phyloP scores from a whole-genome alignment of 805 yeast genomes.

The Sungouiozyma ichnusensis region DNA sequence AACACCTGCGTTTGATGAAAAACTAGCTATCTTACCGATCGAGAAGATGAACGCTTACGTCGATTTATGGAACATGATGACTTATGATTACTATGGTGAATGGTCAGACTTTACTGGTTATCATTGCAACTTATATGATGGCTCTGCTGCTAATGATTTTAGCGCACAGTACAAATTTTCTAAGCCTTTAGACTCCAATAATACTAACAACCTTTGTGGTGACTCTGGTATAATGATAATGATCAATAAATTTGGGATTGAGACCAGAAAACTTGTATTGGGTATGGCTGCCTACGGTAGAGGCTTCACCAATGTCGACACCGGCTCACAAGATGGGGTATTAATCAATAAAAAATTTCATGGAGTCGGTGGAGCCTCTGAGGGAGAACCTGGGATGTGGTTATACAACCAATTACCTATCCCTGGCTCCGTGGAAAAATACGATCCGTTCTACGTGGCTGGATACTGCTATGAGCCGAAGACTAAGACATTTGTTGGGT shows the following conservation, averaged over 20 bases:
- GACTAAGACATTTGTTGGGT: slow-evolving; percentile 39
- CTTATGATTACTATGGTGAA: slow-evolving; percentile 76
- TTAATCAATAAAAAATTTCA: slow-evolving; percentile 32
- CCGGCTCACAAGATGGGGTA: background rate
- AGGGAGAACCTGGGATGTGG: slow-evolving; percentile 41
- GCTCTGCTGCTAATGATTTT: slow-evolving; percentile 7
- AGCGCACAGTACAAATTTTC: slow-evolving; percentile 6
- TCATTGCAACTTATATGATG: slow-evolving; percentile 54
- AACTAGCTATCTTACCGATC: slow-evolving; percentile 36
- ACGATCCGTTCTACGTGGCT: slow-evolving; percentile 44
- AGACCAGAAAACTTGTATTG: slow-evolving; percentile 44
- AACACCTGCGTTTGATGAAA: slow-evolving; percentile 53
- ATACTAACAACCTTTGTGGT: slow-evolving; percentile 33
- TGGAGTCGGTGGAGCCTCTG: slow-evolving; percentile 35
- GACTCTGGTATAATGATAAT: slow-evolving; percentile 40
- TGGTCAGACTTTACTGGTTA: slow-evolving; percentile 57
- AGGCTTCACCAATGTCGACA: slow-evolving; percentile 33
- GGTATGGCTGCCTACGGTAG: slow-evolving; percentile 90
- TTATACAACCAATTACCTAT: slow-evolving; percentile 49
- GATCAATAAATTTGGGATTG: slow-evolving; percentile 31
- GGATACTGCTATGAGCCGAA: slow-evolving; percentile 40
- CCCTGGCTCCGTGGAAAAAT: slow-evolving; percentile 34
- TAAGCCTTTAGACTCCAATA: slow-evolving; percentile 15
- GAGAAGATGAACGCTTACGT: slow-evolving; percentile 47
- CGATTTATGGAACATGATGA: slow-evolving; percentile 78